These are phyloP conservation scores for Geotrichum phurueaensis DNA, from an alignment of 1,139 yeast species.

Conservation along the genomic window DNA sequence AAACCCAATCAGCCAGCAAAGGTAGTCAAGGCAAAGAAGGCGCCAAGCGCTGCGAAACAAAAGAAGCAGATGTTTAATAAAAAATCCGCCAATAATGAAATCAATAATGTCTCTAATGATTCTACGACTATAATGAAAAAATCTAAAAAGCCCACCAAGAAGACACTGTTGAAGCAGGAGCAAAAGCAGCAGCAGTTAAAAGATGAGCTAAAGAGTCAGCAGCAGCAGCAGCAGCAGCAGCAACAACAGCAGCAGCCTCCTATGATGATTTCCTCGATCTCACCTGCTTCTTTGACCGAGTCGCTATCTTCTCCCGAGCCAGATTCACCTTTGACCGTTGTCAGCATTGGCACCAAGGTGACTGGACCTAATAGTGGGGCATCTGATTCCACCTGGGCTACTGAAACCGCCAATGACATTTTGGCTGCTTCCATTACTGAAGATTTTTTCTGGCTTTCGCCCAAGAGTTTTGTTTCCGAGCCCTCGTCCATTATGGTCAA, in stretches of 20 bases:
- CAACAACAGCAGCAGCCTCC: background rate
- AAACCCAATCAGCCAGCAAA: constrained; percentile 4
- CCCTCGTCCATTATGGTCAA: background rate
- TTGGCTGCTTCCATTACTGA: constrained; percentile 11
- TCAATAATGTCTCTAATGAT: constrained; percentile 1
- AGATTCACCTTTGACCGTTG: constrained; percentile 1
- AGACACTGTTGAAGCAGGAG: background rate
- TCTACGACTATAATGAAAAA: constrained; percentile 6
- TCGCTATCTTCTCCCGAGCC: constrained; percentile 16
- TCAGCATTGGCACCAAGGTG: constrained; percentile 1
- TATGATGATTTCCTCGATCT: background rate
- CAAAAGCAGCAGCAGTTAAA: background rate
- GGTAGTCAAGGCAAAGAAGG: constrained; percentile 20
- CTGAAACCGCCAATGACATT: constrained; percentile 10
- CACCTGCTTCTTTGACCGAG: background rate
- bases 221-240: background rate
- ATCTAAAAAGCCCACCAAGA: background rate
- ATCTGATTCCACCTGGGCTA: background rate
- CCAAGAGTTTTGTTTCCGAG: constrained; percentile 5
- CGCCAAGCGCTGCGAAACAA: constrained; percentile 11
- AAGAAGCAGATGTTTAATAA: background rate
- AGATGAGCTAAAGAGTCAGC: background rate
- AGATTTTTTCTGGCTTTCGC: constrained; percentile 15
- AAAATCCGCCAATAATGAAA: background rate
- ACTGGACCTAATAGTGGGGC: constrained; percentile 3